phyloP scores from a whole-genome alignment of 495 filamentous ascomycete species.

The Penicillium turbatum region DNA sequence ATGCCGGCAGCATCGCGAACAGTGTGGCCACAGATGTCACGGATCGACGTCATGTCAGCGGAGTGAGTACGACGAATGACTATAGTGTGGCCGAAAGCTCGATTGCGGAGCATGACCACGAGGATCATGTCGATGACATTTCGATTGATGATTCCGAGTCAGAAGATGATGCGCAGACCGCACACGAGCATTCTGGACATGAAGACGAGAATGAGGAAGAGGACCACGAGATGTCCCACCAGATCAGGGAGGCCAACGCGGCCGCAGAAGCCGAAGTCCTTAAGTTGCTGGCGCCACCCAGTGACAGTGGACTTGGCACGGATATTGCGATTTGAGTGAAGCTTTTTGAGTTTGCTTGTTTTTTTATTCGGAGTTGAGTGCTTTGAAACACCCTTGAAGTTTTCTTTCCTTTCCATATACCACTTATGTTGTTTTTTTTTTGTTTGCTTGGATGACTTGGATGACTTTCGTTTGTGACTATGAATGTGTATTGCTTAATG shows the following conservation, averaged over 20 bases:
- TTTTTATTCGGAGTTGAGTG: slow-evolving; percentile 11
- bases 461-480: slow-evolving; percentile 16
- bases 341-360: neutral
- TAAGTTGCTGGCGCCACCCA: slow-evolving; percentile 32
- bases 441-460: slow-evolving; percentile 21
- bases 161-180: slow-evolving; percentile 18
- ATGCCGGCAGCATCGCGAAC: slow-evolving; percentile 44
- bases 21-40: slow-evolving; percentile 46
- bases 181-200: slow-evolving; percentile 6
- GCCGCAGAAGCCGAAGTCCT: slow-evolving; percentile 27
- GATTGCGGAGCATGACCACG: slow-evolving; percentile 8
- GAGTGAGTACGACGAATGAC: slow-evolving; percentile 41
- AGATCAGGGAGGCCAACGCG: slow-evolving; percentile 28
- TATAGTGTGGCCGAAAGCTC: slow-evolving; percentile 25
- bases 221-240: slow-evolving; percentile 14
- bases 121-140: slow-evolving; percentile 14
- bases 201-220: slow-evolving; percentile 9
- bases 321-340: slow-evolving; percentile 31
- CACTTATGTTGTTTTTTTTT: slow-evolving; percentile 22
- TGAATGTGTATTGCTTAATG: slow-evolving; percentile 13
- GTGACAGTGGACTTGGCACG: slow-evolving; percentile 43
- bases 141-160: slow-evolving; percentile 7
- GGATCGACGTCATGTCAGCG: slow-evolving; percentile 49
- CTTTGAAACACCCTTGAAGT: slow-evolving; percentile 4
- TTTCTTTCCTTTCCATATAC: slow-evolving; percentile 28